Evolutionary conservation across 768 basidiomycete species (phyloP), one percentile per base, ranked within the genome.

Genomic region (Thelephora ganbajun): DNA sequence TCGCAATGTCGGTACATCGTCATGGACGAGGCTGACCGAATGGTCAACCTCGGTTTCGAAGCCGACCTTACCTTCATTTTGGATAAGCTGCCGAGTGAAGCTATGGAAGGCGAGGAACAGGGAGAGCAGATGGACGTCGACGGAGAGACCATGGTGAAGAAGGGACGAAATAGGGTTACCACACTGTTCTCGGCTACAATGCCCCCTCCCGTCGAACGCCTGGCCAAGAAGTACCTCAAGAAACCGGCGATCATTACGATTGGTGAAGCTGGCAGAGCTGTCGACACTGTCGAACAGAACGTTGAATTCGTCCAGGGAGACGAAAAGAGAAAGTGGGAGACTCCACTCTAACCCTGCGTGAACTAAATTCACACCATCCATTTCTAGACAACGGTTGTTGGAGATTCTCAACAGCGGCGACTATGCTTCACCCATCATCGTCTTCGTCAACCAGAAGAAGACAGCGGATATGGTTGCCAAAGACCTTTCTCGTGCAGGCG

Each of bases 391-490:
- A 52, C 76, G 79, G 43, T 62, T 98, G 60, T 67, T 96, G 58
- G 94, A 98, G 60, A 89, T 98, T 53, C 80, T 99, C 64, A 90
- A 93, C 69, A 83, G 80, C 52, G 83, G 80, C 36, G 71, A 75
- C 51, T 90, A 79, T 62, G 64, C 79, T 33, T 78, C 96, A 14
- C 96, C 96, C 4, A 98, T 99, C 56, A 99, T 99, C 53, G 87
- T 92, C 16, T 99, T 98, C 66, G 93, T 97, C 70, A 98, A 98
- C 63, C 93, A 98, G 66, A 99, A 99, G 73, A 96, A 97, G 73
- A 94, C 91, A 11, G 94, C 93, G 45, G 96, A 99, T 61, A 89
- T 92, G 82, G 90, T 99, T 33, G 84, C 90, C 35, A 93, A 93
- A 62, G 93, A 97, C 59, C 70, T 99, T 2, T 80, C 82, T 44